A percentile compares a stretch with the other conserved stretches of the same genome.
Evolutionary conservation across 768 basidiomycete genomes (phyloP).

Genomic region (Fomitopsis serialis): DNA sequence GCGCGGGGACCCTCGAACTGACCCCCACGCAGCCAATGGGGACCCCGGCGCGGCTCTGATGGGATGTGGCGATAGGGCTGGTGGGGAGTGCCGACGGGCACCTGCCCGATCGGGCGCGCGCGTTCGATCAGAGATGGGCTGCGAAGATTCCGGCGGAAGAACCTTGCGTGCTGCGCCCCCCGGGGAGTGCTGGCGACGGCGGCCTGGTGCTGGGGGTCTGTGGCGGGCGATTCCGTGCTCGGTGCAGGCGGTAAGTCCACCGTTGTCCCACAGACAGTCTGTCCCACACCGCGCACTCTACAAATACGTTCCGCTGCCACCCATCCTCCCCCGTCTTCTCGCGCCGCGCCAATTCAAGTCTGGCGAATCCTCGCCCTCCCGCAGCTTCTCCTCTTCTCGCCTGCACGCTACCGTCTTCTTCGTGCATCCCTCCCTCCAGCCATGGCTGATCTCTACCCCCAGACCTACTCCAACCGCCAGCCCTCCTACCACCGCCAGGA

Average conservation of each 20-base stretch:
- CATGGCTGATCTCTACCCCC: conserved; percentile 45
- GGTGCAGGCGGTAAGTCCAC: conserved; percentile 5
- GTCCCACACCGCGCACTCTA: neutral
- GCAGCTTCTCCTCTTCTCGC: conserved; percentile 4
- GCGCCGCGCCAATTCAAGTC: neutral
- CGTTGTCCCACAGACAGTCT: conserved; percentile 5
- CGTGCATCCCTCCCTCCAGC: conserved; percentile 7
- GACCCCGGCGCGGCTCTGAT: neutral
- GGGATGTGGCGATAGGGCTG: conserved; percentile 5
- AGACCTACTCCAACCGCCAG: conserved; percentile 33
- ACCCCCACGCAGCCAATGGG: conserved; percentile 9
- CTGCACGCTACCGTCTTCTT: conserved; percentile 13
- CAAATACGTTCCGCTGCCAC: conserved; percentile 1
- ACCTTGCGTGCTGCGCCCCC: conserved; percentile 6
- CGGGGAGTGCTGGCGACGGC: conserved; percentile 5
- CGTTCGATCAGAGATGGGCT: conserved; percentile 17
- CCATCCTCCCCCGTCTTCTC: conserved; percentile 1
- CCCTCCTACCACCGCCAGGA: conserved; percentile 34
- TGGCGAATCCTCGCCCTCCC: neutral
- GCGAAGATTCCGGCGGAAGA: neutral
- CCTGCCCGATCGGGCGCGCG: conserved; percentile 4
- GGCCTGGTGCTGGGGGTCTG: neutral
- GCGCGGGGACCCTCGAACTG: conserved; percentile 16
- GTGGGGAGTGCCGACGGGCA: conserved; percentile 14
- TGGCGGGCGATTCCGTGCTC: neutral